These are phyloP conservation scores for Penicillium sp. DNA, from an alignment of 2,329 filamentous ascomycete species.

Conservation along the genomic window DNA sequence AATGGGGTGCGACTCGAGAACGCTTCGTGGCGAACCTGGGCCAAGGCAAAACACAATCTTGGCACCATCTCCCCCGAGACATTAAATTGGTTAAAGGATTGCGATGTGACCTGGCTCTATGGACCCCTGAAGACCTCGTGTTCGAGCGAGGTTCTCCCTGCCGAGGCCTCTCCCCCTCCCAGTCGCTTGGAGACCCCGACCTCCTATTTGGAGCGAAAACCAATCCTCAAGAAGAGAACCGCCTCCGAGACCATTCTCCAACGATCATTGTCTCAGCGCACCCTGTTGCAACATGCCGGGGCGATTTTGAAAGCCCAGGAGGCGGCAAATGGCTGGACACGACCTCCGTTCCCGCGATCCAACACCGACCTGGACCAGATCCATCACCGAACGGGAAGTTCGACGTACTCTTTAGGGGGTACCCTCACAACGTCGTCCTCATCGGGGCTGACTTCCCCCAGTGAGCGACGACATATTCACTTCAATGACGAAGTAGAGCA, in stretches of 20 bases:
- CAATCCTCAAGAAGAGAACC: slow-evolving; percentile 92
- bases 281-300: slow-evolving; percentile 80
- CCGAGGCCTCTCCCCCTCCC: slow-evolving; percentile 46
- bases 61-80: slow-evolving; percentile 85
- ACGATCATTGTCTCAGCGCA: slow-evolving; percentile 78
- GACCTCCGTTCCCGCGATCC: slow-evolving; percentile 53
- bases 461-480: slow-evolving; percentile 74
- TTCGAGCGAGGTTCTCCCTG: slow-evolving; percentile 46
- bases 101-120: slow-evolving; percentile 95
- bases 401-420: slow-evolving; percentile 44
- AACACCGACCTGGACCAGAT: slow-evolving; percentile 64
- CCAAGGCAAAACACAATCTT: slow-evolving; percentile 81
- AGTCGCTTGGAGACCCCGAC: slow-evolving; percentile 55
- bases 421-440: slow-evolving; percentile 62
- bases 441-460: slow-evolving; percentile 63
- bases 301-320: slow-evolving; percentile 80
- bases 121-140: slow-evolving; percentile 76
- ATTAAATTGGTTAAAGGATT: slow-evolving; percentile 95
- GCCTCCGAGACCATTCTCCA: slow-evolving; percentile 95
- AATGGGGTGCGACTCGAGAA: slow-evolving; percentile 84
- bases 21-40: slow-evolving; percentile 95
- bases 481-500: slow-evolving; percentile 96
- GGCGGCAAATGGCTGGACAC: slow-evolving; percentile 51
- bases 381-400: slow-evolving; percentile 56
- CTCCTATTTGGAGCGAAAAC: slow-evolving; percentile 72